Conservation (phyloP, 1,284 basidiomycete species). For the Fomitopsis betulina region DNA sequence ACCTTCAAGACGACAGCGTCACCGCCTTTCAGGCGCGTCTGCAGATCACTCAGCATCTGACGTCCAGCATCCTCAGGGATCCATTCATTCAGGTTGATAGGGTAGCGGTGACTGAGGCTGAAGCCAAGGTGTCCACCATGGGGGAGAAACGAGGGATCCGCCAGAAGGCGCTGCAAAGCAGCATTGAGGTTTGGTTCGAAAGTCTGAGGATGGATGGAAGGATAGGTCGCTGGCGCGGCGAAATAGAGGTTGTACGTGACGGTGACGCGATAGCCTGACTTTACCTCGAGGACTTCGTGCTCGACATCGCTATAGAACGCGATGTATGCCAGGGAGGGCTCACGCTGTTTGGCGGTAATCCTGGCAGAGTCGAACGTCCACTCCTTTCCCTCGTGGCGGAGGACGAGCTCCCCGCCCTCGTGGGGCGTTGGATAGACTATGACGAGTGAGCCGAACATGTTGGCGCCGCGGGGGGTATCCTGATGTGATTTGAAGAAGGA, state of each 20-base stretch:
- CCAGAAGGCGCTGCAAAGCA: slow-evolving; percentile 17
- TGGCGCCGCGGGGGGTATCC: slow-evolving; percentile 32
- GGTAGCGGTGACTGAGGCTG: slow-evolving; percentile 30
- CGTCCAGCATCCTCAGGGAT: neutral
- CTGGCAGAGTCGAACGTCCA: slow-evolving; percentile 31
- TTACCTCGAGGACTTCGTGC: slow-evolving; percentile 39
- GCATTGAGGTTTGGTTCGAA: slow-evolving; percentile 1
- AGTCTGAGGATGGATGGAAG: slow-evolving; percentile 33
- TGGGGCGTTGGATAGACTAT: slow-evolving; percentile 36
- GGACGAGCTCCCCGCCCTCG: slow-evolving; percentile 33
- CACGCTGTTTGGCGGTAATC: slow-evolving; percentile 10
- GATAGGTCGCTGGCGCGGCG: slow-evolving; percentile 24
- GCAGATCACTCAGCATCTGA: neutral
- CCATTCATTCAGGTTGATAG: neutral
- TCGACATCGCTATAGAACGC: slow-evolving; percentile 42
- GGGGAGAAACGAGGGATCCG: slow-evolving; percentile 19
- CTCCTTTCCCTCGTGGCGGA: slow-evolving; percentile 29
- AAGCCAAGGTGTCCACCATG: slow-evolving; percentile 33
- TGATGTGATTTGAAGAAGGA: slow-evolving; percentile 38
- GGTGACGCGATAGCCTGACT: slow-evolving; percentile 36
- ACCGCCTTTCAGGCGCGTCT: slow-evolving; percentile 22
- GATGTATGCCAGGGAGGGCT: slow-evolving; percentile 26
- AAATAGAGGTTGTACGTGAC: slow-evolving; percentile 39
- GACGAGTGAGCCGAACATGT: slow-evolving; percentile 42
- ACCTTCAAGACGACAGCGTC: slow-evolving; percentile 8